Percentiles rank a stretch among this genome's conserved stretches.
Conservation (phyloP, 2,329 filamentous ascomycete species). For the Cladobotryum mycophilum region DNA sequence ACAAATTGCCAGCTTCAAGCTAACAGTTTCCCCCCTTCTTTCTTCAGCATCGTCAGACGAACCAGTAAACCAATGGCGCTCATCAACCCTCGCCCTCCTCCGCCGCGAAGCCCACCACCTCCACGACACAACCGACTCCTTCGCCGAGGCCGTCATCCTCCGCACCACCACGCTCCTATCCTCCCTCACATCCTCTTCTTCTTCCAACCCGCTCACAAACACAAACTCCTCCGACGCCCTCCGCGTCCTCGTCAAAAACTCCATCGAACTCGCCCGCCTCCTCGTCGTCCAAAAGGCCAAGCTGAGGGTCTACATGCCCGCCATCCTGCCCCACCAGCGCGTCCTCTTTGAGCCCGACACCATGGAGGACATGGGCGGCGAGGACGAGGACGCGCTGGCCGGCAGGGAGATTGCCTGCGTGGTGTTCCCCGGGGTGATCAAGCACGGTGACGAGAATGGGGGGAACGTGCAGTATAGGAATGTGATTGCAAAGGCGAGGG, state of each 20-base stretch:
- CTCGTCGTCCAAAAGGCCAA: conserved; percentile 54
- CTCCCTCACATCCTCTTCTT: conserved; percentile 36
- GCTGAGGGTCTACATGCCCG: conserved; percentile 51
- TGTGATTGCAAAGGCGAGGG: conserved; percentile 59
- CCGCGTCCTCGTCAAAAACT: conserved; percentile 44
- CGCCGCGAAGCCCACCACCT: conserved; percentile 47
- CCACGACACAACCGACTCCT: conserved; percentile 36
- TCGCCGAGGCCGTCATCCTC: conserved; percentile 38
- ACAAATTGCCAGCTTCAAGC: background rate
- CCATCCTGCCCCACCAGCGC: conserved; percentile 45
- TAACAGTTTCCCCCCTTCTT: no score
- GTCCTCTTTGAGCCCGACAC: conserved; percentile 49
- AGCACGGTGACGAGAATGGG: conserved; percentile 59
- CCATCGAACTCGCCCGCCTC: conserved; percentile 51
- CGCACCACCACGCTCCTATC: conserved; percentile 45
- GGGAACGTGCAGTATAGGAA: conserved; percentile 55
- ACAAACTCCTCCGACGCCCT: conserved; percentile 38
- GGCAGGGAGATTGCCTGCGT: conserved; percentile 54
- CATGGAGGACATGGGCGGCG: conserved; percentile 63
- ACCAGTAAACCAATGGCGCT: conserved; percentile 60
- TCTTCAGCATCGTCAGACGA: conserved; percentile 38
- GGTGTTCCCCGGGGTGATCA: conserved; percentile 58
- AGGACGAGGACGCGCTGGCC: conserved; percentile 49
- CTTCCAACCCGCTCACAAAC: conserved; percentile 18
- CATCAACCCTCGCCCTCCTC: conserved; percentile 55